These are phyloP conservation scores for Firmiana major DNA, from an alignment of 345 rosid genomes.

Conservation along the genomic window DNA sequence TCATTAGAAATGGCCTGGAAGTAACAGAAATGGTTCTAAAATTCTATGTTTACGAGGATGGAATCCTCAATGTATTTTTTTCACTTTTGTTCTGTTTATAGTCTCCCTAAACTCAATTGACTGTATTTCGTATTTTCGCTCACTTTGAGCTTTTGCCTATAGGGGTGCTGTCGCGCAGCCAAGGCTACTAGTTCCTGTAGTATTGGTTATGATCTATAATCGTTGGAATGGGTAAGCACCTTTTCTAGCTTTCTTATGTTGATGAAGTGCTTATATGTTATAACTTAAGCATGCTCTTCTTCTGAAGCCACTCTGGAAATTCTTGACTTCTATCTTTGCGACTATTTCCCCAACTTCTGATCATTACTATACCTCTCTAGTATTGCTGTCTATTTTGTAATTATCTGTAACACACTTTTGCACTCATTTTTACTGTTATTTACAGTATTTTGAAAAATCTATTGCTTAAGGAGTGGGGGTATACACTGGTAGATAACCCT, in stretches of 20 bases:
- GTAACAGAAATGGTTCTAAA: not conserved
- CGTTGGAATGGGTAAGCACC: conserved; percentile 81
- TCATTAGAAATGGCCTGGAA: not conserved
- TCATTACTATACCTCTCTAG: not conserved
- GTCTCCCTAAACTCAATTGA: not conserved
- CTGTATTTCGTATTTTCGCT: conserved; percentile 1
- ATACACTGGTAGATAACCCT: not conserved
- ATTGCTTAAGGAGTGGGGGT: not conserved
- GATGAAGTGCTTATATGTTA: not conserved
- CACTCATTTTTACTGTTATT: not conserved
- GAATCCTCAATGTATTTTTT: not conserved
- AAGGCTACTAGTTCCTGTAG: conserved; percentile 82
- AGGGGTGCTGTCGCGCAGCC: conserved; percentile 90
- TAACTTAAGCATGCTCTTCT: not conserved
- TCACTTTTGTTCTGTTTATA: not conserved
- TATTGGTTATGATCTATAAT: conserved; percentile 84
- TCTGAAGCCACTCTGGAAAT: not conserved
- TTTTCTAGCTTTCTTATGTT: not conserved
- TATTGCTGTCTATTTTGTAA: not conserved
- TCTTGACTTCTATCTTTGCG: not conserved
- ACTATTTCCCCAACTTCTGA: not conserved
- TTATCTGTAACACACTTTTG: not conserved
- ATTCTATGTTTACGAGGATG: not conserved
- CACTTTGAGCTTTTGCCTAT: conserved; percentile 20
- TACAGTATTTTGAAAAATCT: not conserved